Conservation (phyloP, 2,329 filamentous ascomycete genomes). For the Pseudodiploospora longispora region DNA sequence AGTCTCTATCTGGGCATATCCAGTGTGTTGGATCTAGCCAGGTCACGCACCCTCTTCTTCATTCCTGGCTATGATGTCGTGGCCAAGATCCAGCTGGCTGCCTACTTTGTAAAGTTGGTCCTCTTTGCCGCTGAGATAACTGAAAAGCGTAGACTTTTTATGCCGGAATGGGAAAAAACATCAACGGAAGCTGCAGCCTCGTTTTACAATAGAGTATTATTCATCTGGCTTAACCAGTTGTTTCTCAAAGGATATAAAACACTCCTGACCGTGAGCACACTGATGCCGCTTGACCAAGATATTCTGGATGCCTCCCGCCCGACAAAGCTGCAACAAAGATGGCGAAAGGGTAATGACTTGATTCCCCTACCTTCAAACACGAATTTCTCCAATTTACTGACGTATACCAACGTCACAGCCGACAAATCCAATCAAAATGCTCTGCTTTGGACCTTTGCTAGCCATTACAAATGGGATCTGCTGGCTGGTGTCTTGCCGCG, state of each 20-base stretch:
- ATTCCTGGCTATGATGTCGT: conserved; percentile 5
- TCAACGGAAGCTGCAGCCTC: conserved; percentile 23
- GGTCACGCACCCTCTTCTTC: conserved; percentile 23
- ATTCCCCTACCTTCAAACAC: background rate
- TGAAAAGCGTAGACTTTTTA: conserved; percentile 18
- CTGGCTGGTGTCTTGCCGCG: conserved; percentile 26
- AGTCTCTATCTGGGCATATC: conserved; percentile 22
- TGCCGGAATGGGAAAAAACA: conserved; percentile 11
- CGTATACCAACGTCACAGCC: too few relatives aligned
- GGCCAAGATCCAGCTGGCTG: conserved; percentile 16
- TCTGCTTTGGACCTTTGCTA: conserved; percentile 15
- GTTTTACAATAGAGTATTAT: conserved; percentile 20
- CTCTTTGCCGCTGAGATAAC: conserved; percentile 22
- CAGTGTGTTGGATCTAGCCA: conserved; percentile 23
- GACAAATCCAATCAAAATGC: conserved; percentile 8
- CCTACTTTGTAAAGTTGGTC: conserved; percentile 19
- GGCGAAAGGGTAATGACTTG: conserved; percentile 7
- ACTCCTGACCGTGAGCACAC: conserved; percentile 12
- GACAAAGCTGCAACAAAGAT: conserved; percentile 5
- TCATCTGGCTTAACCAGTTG: conserved; percentile 24
- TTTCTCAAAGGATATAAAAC: conserved; percentile 19
- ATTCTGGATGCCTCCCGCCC: conserved; percentile 11
- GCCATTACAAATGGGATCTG: conserved; percentile 19
- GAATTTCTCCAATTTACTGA: too few relatives aligned
- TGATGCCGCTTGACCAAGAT: conserved; percentile 11